Conservation (phyloP, 768 basidiomycete species). For the Termitomyces heimii region DNA sequence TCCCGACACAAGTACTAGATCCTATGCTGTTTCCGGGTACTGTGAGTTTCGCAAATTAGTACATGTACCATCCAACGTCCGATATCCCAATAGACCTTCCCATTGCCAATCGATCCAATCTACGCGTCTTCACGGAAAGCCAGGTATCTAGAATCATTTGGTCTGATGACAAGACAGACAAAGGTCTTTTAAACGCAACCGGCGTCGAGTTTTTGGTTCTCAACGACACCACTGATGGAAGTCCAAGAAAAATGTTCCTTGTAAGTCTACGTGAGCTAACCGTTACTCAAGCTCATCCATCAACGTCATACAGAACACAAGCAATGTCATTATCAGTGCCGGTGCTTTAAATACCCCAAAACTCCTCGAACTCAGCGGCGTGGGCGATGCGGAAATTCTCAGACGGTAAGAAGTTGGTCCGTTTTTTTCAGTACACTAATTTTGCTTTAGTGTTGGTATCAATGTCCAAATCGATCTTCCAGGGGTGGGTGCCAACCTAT, state of each 20-base stretch:
- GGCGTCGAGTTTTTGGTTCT: conserved; percentile 10
- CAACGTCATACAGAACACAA: background rate
- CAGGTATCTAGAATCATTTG: conserved; percentile 10
- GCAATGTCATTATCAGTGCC: conserved; percentile 10
- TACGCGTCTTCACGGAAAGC: conserved; percentile 2
- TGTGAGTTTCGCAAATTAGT: background rate
- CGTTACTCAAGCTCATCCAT: background rate
- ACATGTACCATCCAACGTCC: background rate
- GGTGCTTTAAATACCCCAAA: conserved; percentile 11
- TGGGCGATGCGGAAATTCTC: conserved; percentile 6
- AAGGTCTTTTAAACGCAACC: background rate
- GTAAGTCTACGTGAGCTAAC: background rate
- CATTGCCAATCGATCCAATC: conserved; percentile 8
- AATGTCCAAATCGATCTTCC: conserved; percentile 5
- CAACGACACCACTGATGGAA: background rate
- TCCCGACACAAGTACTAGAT: conserved; percentile 8
- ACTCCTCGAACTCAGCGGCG: conserved; percentile 10
- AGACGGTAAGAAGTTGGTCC: background rate
- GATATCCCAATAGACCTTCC: conserved; percentile 2
- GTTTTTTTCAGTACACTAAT: background rate
- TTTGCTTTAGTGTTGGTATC: background rate
- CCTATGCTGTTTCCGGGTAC: conserved; percentile 12
- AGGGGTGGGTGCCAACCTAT: conserved; percentile 10
- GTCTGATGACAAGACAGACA: background rate
- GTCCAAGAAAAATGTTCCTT: background rate